Evolutionary conservation across 2,329 filamentous ascomycete genomes (phyloP), one percentile per base, ranked within the genome.

Genomic region (Drechslera avenae): DNA sequence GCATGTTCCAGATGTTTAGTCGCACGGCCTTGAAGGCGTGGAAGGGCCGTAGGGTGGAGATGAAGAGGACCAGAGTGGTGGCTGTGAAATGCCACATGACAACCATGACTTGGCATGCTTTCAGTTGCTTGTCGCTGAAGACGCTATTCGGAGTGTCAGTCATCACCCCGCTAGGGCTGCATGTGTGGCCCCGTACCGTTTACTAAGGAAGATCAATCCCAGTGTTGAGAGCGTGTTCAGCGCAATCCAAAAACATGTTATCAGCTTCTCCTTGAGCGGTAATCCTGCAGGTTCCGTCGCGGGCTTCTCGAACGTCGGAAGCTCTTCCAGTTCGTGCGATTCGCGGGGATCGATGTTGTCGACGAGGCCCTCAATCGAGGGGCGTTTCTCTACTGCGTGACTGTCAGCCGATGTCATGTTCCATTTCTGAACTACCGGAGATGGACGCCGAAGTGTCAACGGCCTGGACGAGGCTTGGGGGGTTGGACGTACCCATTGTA

Each of bases 81-180:
- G 75, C 76, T 19, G 72, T 71, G 53, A 78, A 78, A 58, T 79
- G 76, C 76, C 75, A 79, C 73, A 77, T 78, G 14, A 76, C 76
- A 37, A 79, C 76, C 58, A 75, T 73, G 49, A 78, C 72, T 61
- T 78, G 76, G 68, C 75, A 76, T 17, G 69, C 66, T 49, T 75
- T 73, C 50, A 79, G 67, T 54, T 78, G 76, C 34, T 67, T 57
- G 56, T 79, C 76, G 60, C 66, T 72, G 60, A 79, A 76, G 18
- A 77, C 75, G 41, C 76, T 78, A 57, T 28, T 40, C n/a, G 31
- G 21, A 4, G 33, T 46, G 61, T 73, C 51, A 72, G 68, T 51
- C 19, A 28, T 3, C 16, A 18, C 31, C 18, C n/a, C 18, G 9
- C 14, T 14, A 36, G 12, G 19, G 21, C 23, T 6, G 26, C 26